Percentiles rank a stretch among this genome's conserved stretches.
Conservation (phyloP, 345 rosid species). For the Firmiana major region DNA sequence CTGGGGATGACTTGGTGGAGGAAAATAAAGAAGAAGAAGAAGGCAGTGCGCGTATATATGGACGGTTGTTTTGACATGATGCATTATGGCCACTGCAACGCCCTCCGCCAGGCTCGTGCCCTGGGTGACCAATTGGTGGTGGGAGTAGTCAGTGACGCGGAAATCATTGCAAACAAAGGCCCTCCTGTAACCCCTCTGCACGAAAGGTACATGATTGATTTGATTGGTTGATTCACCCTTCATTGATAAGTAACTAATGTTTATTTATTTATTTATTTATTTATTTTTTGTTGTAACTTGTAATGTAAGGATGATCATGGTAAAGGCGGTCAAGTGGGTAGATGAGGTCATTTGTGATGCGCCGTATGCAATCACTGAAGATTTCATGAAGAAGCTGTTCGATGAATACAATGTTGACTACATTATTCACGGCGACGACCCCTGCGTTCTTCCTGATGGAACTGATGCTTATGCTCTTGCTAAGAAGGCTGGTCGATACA, state of each 20-base stretch:
- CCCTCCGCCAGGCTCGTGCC: conserved; percentile 71
- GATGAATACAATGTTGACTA: conserved; percentile 62
- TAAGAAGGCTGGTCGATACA: conserved; percentile 73
- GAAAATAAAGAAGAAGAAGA: conserved; percentile 32
- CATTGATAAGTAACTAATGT: neutral
- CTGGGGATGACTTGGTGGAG: conserved; percentile 29
- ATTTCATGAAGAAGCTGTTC: conserved; percentile 66
- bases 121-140: conserved; percentile 69
- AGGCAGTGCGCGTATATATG: conserved; percentile 65
- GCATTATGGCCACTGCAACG: conserved; percentile 87
- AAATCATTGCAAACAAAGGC: conserved; percentile 67
- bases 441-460: conserved; percentile 79
- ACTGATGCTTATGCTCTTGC: conserved; percentile 75
- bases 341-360: conserved; percentile 74
- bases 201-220: conserved; percentile 33
- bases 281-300: neutral
- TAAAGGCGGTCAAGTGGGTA: conserved; percentile 74
- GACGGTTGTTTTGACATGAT: conserved; percentile 85
- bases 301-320: conserved; percentile 55
- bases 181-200: conserved; percentile 71
- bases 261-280: neutral
- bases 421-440: conserved; percentile 77
- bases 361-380: conserved; percentile 70
- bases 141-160: conserved; percentile 72
- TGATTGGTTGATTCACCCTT: neutral